Evolutionary conservation across 208 protist species (phyloP).

Genomic region (Crithidia expoeki): DNA sequence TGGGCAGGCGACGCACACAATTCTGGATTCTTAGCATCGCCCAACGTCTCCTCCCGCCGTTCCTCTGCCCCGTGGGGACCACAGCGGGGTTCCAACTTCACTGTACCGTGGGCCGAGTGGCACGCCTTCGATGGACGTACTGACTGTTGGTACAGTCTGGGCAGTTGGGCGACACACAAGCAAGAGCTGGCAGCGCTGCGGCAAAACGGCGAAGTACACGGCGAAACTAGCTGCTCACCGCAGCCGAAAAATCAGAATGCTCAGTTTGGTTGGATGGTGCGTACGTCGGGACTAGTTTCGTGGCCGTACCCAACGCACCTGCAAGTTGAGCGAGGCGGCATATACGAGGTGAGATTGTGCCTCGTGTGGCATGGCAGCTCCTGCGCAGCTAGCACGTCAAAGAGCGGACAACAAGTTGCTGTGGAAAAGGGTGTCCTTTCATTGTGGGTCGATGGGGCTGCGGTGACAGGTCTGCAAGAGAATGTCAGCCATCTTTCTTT

Average conservation of each 20-base stretch:
- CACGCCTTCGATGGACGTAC: slow-evolving; percentile 48
- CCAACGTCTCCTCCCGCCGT: neutral
- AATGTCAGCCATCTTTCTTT: slow-evolving; percentile 13
- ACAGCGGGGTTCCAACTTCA: neutral
- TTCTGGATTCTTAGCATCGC: neutral
- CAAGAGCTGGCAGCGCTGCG: slow-evolving; percentile 3
- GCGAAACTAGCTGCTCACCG: neutral
- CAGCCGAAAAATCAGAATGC: neutral
- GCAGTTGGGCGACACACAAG: slow-evolving; percentile 23
- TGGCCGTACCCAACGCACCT: slow-evolving; percentile 34
- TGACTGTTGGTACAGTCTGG: slow-evolving; percentile 50
- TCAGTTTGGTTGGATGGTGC: slow-evolving; percentile 18
- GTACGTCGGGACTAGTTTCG: slow-evolving; percentile 23
- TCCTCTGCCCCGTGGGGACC: neutral
- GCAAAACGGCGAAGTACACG: neutral
- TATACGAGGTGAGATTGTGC: slow-evolving; percentile 54
- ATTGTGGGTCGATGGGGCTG: slow-evolving; percentile 21
- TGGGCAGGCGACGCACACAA: slow-evolving; percentile 25
- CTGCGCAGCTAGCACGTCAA: slow-evolving; percentile 2
- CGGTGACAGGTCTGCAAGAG: slow-evolving; percentile 13
- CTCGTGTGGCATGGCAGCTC: slow-evolving; percentile 39
- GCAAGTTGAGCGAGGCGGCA: slow-evolving; percentile 31
- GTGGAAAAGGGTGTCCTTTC: slow-evolving; percentile 10
- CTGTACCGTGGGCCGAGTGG: slow-evolving; percentile 43
- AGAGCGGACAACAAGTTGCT: neutral